A percentile compares a stretch with the other conserved stretches of the same genome.
Conservation (phyloP, 1,284 basidiomycete genomes). For the Cryptococcus sp. region DNA sequence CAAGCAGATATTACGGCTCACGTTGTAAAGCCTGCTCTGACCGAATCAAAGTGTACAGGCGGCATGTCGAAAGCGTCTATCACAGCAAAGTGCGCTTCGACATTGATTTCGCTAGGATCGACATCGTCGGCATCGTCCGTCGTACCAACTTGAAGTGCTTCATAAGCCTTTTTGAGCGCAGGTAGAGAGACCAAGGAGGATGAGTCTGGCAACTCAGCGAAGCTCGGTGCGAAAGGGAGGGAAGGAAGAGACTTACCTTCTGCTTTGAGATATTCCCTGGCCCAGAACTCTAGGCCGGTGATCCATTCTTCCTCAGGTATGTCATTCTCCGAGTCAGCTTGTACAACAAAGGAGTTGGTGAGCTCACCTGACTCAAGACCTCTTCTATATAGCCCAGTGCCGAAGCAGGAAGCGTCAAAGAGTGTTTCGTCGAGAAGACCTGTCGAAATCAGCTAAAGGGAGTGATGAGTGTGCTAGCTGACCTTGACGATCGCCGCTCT, state of each 20-base stretch:
- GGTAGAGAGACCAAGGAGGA: conserved; percentile 35
- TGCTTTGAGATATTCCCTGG: conserved; percentile 84
- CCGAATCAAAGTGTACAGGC: conserved; percentile 76
- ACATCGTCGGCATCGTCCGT: conserved; percentile 52
- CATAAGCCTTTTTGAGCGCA: conserved; percentile 73
- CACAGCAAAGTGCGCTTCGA: conserved; percentile 75
- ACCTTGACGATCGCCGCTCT: conserved; percentile 46
- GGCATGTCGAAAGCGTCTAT: conserved; percentile 94
- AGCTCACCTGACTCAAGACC: conserved; percentile 38
- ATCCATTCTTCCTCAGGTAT: conserved; percentile 53
- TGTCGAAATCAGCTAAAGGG: conserved; percentile 6
- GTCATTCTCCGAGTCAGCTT: conserved; percentile 52
- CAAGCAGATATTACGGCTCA: conserved; percentile 1
- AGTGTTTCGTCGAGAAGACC: conserved; percentile 49
- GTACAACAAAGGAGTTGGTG: too few species aligned
- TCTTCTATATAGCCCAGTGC: conserved; percentile 44
- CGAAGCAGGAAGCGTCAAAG: conserved; percentile 44
- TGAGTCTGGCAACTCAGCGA: conserved; percentile 20
- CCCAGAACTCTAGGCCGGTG: conserved; percentile 71
- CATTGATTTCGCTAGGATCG: conserved; percentile 62
- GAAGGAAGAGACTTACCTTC: conserved; percentile 57
- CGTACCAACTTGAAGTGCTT: conserved; percentile 63
- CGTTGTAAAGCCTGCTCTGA: conserved; percentile 50
- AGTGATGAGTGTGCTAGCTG: conserved; percentile 1
- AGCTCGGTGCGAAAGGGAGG: neutral